Evolutionary conservation across 805 yeast genomes (phyloP).

Genomic region (Candida bentonensis): DNA sequence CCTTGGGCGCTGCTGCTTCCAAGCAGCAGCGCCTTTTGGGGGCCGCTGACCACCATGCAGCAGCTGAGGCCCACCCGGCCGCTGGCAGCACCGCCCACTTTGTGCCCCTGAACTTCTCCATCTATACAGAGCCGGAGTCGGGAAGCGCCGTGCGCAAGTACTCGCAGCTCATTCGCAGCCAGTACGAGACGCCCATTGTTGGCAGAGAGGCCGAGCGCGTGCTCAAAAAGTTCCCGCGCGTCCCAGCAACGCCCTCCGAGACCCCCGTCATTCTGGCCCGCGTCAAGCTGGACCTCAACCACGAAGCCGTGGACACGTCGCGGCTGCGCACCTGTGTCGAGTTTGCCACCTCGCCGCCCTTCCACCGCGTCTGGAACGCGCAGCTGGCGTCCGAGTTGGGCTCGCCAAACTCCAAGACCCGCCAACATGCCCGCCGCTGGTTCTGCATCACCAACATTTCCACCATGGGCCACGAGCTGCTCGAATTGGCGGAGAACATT

Average conservation of each 20-base stretch:
- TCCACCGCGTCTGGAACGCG: conserved; percentile 2
- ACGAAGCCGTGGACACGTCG: neutral
- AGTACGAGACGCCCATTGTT: conserved; percentile 14
- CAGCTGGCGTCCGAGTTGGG: conserved; percentile 1
- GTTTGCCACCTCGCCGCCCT: neutral
- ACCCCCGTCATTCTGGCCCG: conserved; percentile 15
- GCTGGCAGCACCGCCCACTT: too few relatives aligned
- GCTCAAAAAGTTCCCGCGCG: conserved; percentile 12
- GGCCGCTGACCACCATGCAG: too few relatives aligned
- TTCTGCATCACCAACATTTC: conserved; percentile 19
- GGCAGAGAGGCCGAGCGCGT: conserved; percentile 10
- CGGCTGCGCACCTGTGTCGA: conserved; percentile 2
- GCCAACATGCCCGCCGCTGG: conserved; percentile 13
- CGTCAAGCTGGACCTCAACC: conserved; percentile 11
- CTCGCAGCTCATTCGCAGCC: conserved; percentile 15
- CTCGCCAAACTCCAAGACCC: conserved; percentile 1
- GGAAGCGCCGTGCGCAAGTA: conserved; percentile 7
- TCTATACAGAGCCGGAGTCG: conserved; percentile 11
- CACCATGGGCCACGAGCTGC: conserved; percentile 19
- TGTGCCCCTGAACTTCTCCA: conserved; percentile 7
- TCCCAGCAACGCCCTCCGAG: conserved; percentile 6
- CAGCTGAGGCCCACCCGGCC: too few relatives aligned
- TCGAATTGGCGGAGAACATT: conserved; percentile 16
- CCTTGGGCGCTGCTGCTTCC: neutral
- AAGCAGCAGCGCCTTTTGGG: neutral